Evolutionary conservation across 768 basidiomycete species (phyloP).

Genomic region (Daedaleopsis sinensis): DNA sequence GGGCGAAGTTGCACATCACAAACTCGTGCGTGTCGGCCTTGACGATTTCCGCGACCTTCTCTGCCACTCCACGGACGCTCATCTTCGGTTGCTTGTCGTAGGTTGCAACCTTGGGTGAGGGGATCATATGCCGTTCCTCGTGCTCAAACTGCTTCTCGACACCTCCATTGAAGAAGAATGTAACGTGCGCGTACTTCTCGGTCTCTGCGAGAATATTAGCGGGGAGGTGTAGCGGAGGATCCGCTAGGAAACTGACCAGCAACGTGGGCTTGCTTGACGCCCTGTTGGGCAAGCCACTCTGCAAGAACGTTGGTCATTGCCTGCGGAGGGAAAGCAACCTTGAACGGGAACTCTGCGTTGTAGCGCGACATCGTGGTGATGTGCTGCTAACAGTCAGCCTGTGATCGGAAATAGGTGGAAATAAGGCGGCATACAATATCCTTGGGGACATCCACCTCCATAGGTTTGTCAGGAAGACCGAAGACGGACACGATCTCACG

Average conservation of each 20-base stretch:
- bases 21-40: slow-evolving; percentile 74
- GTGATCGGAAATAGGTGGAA: not conserved
- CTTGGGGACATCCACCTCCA: slow-evolving; percentile 81
- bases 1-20: slow-evolving; percentile 98
- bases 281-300: slow-evolving; percentile 84
- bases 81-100: slow-evolving; percentile 92
- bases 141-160: slow-evolving; percentile 87
- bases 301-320: slow-evolving; percentile 93
- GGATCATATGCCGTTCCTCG: slow-evolving; percentile 87
- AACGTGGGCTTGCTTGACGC: slow-evolving; percentile 84
- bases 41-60: slow-evolving; percentile 90
- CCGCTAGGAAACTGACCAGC: slow-evolving; percentile 53
- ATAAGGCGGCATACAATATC: slow-evolving; percentile 59
- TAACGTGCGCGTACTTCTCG: slow-evolving; percentile 98
- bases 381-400: slow-evolving; percentile 44
- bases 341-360: slow-evolving; percentile 89
- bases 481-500: slow-evolving; percentile 86
- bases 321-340: slow-evolving; percentile 91
- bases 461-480: slow-evolving; percentile 80
- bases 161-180: slow-evolving; percentile 98
- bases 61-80: slow-evolving; percentile 86
- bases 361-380: slow-evolving; percentile 96
- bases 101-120: slow-evolving; percentile 92
- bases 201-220: slow-evolving; percentile 56
- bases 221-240: not conserved